phyloP scores from a whole-genome alignment of 257 asterid genomes.

The Nicotiana tabacum region DNA sequence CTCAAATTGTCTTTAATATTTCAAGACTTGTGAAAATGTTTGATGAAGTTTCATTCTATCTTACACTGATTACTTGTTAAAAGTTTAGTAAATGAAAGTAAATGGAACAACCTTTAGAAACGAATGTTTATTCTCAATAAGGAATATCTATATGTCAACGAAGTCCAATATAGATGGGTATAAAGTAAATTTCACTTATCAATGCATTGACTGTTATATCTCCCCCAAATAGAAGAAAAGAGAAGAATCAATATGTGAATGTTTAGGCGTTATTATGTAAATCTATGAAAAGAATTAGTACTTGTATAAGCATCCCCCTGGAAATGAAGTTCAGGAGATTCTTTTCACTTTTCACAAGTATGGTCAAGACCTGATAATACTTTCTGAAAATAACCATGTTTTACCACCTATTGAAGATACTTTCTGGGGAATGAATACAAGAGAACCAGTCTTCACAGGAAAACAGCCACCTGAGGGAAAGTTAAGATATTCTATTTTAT shows the following conservation, averaged over 20 bases:
- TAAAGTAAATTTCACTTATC: background rate
- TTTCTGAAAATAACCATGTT: background rate
- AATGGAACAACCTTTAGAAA: background rate
- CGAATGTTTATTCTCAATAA: background rate
- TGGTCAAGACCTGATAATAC: too few species aligned
- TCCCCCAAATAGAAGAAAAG: background rate
- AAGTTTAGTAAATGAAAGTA: background rate
- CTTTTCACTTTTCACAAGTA: background rate
- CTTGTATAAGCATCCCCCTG: background rate
- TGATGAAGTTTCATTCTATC: background rate
- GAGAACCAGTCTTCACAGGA: background rate
- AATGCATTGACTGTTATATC: background rate
- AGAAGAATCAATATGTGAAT: background rate
- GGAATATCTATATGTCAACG: background rate
- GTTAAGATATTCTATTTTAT: background rate
- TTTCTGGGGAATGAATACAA: background rate
- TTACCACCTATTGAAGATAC: background rate
- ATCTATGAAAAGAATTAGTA: background rate
- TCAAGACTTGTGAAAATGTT: background rate
- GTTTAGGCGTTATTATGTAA: background rate
- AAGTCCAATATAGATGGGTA: background rate
- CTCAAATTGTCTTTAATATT: background rate
- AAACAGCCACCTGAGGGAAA: background rate
- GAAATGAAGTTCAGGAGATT: background rate
- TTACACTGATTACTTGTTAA: background rate